Evolutionary conservation across 441 rosid genomes (phyloP).

Genomic region (Isatis lusitanica): DNA sequence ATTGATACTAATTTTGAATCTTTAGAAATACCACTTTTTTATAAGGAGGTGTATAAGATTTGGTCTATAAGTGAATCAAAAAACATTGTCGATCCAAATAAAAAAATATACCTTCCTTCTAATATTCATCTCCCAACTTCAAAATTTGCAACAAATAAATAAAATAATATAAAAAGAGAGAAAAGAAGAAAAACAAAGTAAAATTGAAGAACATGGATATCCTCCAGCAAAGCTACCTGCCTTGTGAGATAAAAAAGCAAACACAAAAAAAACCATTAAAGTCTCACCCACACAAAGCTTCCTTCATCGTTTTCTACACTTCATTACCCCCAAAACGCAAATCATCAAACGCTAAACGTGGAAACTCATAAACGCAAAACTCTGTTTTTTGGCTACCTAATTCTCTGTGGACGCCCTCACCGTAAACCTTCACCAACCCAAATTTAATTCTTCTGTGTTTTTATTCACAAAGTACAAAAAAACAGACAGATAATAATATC

Average conservation of each 20-base stretch:
- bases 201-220: conserved; percentile 30
- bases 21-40: no score
- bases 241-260: conserved; percentile 29
- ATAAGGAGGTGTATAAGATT: no score
- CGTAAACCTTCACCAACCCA: conserved; percentile 38
- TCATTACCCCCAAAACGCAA: conserved; percentile 22
- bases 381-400: conserved; percentile 9
- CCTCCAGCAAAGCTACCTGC: conserved; percentile 34
- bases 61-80: no score
- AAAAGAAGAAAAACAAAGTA: not conserved
- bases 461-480: conserved; percentile 37
- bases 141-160: not conserved
- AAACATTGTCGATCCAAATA: no score
- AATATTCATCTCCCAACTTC: not conserved
- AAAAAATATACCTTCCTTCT: not conserved
- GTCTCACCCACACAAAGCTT: conserved; percentile 38
- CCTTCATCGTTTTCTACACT: conserved; percentile 18
- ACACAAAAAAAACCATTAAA: conserved; percentile 22
- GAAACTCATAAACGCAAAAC: conserved; percentile 13
- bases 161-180: not conserved
- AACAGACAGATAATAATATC: conserved; percentile 33
- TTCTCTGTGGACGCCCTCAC: conserved; percentile 30
- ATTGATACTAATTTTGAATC: no score
- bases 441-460: conserved; percentile 31
- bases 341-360: conserved; percentile 24